Base-by-base conservation (phyloP, 1,139 yeast genomes). In the Saccharomycopsis crataegensis region DNA sequence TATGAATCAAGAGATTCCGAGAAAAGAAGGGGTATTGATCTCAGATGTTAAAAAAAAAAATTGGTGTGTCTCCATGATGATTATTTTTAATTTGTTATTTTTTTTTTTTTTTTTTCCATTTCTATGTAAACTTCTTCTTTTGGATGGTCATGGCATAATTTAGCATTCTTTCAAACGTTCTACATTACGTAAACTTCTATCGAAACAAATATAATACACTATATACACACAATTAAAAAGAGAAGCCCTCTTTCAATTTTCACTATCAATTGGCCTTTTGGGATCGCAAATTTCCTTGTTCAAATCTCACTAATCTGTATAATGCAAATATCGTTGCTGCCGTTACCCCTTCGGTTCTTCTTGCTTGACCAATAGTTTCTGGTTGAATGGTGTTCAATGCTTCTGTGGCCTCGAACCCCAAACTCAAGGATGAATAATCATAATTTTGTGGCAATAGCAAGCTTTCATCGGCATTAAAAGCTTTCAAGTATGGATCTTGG, bases 301-400 rank as follows among this genome's bases (percentile, higher is more conserved):
- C 43, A 12, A 40, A 14, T 43, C 33, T 43, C 9, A 60, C 64
- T 33, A 74, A 61, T 49, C 74, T 66, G 62, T 80, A 84, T 44
- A 86, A 72, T 61, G 84, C 90, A 62, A 84, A 84, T 2, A 84
- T 71, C 0, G 91, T 85, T 1, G 90, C 88, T 0, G 98, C 96
- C 0, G 98, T 93, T 1, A 93, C 83, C 0, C 99, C 98, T 64
- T 93, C 96, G 16, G 91, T 86, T 61, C 98, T 76, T 64, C 96
- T 77, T 0, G 98, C 98, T 65, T 93, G 98, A 0, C 98, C 98
- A 50, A 93, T 80, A 0, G 97, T 93, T 54, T 79, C 80, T 0
- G 99, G 99, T 59, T 88, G 86, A 12, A 89, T 80, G 6, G 78
- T 76, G 62, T 89, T 87, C 55, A 93, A 73, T 28, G 87, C 70